These are phyloP conservation scores for Ettlia oleoabundans DNA, from an alignment of 139 green algal genomes.

Conservation along the genomic window DNA sequence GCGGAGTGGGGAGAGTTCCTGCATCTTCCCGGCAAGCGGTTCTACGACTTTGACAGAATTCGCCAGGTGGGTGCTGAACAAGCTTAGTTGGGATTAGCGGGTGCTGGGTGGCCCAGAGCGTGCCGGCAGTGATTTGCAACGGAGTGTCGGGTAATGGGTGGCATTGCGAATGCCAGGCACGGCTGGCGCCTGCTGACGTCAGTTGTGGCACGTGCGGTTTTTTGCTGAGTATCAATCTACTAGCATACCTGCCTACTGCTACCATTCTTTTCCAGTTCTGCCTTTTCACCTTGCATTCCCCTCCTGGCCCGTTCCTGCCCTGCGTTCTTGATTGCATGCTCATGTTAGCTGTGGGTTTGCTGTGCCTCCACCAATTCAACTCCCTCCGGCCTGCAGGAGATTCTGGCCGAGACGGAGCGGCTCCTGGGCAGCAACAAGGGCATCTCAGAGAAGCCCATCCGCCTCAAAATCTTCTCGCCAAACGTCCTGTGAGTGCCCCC, in stretches of 20 bases:
- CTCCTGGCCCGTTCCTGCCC: too few species aligned
- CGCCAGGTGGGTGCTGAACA: conserved; percentile 76
- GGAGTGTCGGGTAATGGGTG: too few species aligned
- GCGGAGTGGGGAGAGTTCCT: conserved; percentile 98
- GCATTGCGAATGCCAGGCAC: too few species aligned
- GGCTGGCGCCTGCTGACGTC: too few species aligned
- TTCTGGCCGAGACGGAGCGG: conserved; percentile 92
- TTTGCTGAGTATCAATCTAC: too few species aligned
- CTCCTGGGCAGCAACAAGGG: conserved; percentile 88
- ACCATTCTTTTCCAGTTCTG: too few species aligned
- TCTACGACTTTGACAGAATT: conserved; percentile 92
- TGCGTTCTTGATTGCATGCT: too few species aligned
- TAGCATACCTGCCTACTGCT: too few species aligned
- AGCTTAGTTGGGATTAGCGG: too few species aligned
- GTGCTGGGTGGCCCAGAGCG: too few species aligned
- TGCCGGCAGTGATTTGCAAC: too few species aligned
- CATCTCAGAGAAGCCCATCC: conserved; percentile 95
- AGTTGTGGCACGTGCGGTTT: too few species aligned
- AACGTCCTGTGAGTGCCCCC: conserved; percentile 82
- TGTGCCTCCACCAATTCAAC: not conserved
- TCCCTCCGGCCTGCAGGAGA: conserved; percentile 71
- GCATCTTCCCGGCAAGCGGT: conserved; percentile 81
- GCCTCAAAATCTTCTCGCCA: conserved; percentile 92
- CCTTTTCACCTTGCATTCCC: not conserved
- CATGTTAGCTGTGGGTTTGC: not conserved